Conservation (phyloP, 495 filamentous ascomycete genomes). For the Podospora fimiseda region DNA sequence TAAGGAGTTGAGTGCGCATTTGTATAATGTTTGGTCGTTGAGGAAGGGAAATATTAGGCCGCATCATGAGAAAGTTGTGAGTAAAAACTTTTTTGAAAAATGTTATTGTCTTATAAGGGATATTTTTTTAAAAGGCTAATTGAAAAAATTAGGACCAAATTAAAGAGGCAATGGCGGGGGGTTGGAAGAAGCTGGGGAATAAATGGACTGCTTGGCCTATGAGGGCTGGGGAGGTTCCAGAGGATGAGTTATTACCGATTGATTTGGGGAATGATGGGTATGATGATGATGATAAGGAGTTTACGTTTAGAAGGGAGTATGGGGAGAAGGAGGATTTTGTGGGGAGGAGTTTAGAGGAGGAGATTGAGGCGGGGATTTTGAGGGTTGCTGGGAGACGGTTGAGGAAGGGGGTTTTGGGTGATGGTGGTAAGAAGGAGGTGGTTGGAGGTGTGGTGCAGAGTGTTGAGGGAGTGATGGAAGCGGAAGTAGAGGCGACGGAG, state of each 20-base stretch:
- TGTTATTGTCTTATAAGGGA: too few species aligned
- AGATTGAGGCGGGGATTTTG: slow-evolving; percentile 55
- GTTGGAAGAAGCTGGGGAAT: slow-evolving; percentile 44
- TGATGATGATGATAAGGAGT: slow-evolving; percentile 38
- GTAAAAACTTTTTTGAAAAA: too few species aligned
- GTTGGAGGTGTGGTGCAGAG: slow-evolving; percentile 10
- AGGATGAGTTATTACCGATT: slow-evolving; percentile 32
- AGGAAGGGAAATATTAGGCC: slow-evolving; percentile 39
- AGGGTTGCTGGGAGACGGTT: slow-evolving; percentile 61
- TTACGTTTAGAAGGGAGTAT: slow-evolving; percentile 39
- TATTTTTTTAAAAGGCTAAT: not conserved
- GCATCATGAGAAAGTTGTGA: slow-evolving; percentile 10
- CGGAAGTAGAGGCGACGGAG: slow-evolving; percentile 1
- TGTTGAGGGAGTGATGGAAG: slow-evolving; percentile 3
- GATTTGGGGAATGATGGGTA: too few species aligned
- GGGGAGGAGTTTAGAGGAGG: slow-evolving; percentile 59
- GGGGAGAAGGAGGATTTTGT: slow-evolving; percentile 36
- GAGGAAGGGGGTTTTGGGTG: slow-evolving; percentile 7
- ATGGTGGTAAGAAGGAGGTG: not conserved
- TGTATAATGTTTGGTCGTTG: slow-evolving; percentile 66
- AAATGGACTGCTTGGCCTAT: slow-evolving; percentile 79
- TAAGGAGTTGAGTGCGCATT: slow-evolving; percentile 62
- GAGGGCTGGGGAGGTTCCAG: slow-evolving; percentile 51
- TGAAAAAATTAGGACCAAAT: not conserved
- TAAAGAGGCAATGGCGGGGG: slow-evolving; percentile 2